Percentiles rank a stretch among this genome's conserved stretches.
phyloP scores from a whole-genome alignment of 2,329 filamentous ascomycete species.

The Sclerotinia trifoliorum region DNA sequence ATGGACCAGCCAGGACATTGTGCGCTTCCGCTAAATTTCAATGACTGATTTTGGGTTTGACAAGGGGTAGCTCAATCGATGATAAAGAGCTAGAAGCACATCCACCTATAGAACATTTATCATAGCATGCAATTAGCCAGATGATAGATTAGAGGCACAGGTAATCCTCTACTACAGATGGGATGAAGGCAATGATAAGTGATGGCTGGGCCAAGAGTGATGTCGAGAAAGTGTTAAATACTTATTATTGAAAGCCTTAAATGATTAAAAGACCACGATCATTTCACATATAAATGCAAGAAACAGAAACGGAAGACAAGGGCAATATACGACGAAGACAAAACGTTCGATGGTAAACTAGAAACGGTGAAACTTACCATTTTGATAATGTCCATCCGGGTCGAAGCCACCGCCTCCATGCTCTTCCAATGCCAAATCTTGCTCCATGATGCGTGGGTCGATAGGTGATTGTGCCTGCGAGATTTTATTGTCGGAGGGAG shows the following conservation, averaged over 20 bases:
- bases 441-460: constrained; percentile 2
- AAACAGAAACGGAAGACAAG: background rate
- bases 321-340: background rate
- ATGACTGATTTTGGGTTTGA: background rate
- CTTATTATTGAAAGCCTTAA: background rate
- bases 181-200: background rate
- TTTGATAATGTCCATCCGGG: constrained; percentile 15
- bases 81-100: background rate
- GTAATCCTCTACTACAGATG: background rate
- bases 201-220: background rate
- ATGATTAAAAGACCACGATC: background rate
- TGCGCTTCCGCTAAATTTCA: background rate
- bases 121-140: background rate
- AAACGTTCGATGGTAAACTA: background rate
- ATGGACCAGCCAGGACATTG: no score
- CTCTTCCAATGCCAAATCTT: background rate
- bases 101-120: background rate
- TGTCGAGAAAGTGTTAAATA: background rate
- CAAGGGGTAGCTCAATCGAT: background rate
- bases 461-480: background rate
- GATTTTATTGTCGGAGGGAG: background rate
- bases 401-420: background rate
- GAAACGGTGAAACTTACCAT: constrained; percentile 5
- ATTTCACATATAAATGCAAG: background rate
- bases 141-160: background rate